Evolutionary conservation across 2,329 filamentous ascomycete genomes (phyloP), one percentile per base, ranked within the genome.

Genomic region (Orbilia brochopaga): DNA sequence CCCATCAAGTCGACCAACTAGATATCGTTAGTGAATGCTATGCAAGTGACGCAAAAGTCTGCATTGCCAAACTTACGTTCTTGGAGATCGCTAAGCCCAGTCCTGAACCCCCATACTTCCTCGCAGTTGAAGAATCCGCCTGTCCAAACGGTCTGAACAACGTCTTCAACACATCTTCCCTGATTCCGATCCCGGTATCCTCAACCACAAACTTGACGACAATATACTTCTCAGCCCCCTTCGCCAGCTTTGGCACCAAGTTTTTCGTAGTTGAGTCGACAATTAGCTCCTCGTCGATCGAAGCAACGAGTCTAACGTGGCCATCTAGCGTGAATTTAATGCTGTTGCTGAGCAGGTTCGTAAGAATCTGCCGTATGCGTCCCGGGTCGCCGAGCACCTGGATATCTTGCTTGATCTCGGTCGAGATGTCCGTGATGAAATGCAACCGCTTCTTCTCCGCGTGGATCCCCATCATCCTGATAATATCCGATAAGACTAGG

Each of bases 381-480:
- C 91, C 90, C 7, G 91, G 91, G 76, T 96, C 92, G 13, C 92
- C 92, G 76, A 96, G 87, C 2, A 96, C 90, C 52, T 92, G 62
- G 50, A 66, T 64, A 46, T 73, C 56, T 32, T 83, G 83, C 55
- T 85, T 84, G 6, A 90, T 85, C 48, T 87, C 84, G 0, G 83
- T 81, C 5, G 86, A 83, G 58, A 91, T 85, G 51, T 88, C 85
- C 27, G 84, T 86, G 42, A 85, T 83, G 77, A 92, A 92, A 7
- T 86, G 86, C 2, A 96, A 82, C 46, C 90, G 89, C 77, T 95
- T 91, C 32, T 90, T 85, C 76, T 90, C 86, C 0, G 92, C 91
- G 0, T 90, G 91, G 76, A 95, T 95, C 46, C 89, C 87, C 75
- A 95, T 85, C 90, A 95, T 94, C 78, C 92, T 91, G 58, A 87